Percentiles rank a stretch among this genome's conserved stretches.
Conservation (phyloP, 2,329 filamentous ascomycete genomes). For the Fusarium annulatum region DNA sequence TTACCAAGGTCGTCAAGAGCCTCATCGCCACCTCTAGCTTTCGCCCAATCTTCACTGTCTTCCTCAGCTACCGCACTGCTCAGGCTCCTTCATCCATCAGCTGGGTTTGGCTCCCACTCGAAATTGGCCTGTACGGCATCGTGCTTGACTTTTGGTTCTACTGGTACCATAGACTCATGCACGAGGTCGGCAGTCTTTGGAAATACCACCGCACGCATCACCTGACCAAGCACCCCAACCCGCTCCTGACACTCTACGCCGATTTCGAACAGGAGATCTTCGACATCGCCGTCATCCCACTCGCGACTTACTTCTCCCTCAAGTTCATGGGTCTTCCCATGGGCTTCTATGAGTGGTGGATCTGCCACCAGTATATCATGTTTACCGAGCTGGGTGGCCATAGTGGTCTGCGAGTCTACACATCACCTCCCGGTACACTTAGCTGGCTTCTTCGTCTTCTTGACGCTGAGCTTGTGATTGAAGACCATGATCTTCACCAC, state of each 20-base stretch:
- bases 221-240: slow-evolving; percentile 21
- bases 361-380: slow-evolving; percentile 24
- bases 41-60: not conserved
- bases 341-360: slow-evolving; percentile 29
- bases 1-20: not conserved
- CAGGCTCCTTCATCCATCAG: not conserved
- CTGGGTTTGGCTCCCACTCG: slow-evolving; percentile 4
- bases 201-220: slow-evolving; percentile 27
- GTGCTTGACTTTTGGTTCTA: slow-evolving; percentile 30
- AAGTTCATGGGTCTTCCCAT: not conserved
- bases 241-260: slow-evolving; percentile 16
- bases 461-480: slow-evolving; percentile 9
- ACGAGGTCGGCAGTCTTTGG: slow-evolving; percentile 19
- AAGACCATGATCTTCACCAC: slow-evolving; percentile 23
- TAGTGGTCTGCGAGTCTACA: slow-evolving; percentile 9
- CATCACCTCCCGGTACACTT: not conserved
- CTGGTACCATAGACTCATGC: slow-evolving; percentile 23
- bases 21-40: not conserved
- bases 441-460: slow-evolving; percentile 7
- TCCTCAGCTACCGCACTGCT: not conserved
- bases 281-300: slow-evolving; percentile 15
- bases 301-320: not conserved
- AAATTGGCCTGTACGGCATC: slow-evolving; percentile 14
- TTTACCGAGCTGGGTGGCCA: slow-evolving; percentile 17
- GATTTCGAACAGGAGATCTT: slow-evolving; percentile 23